Evolutionary conservation across 352 stramenopile genomes (phyloP).

Genomic region (Globisporangium barbulae): DNA sequence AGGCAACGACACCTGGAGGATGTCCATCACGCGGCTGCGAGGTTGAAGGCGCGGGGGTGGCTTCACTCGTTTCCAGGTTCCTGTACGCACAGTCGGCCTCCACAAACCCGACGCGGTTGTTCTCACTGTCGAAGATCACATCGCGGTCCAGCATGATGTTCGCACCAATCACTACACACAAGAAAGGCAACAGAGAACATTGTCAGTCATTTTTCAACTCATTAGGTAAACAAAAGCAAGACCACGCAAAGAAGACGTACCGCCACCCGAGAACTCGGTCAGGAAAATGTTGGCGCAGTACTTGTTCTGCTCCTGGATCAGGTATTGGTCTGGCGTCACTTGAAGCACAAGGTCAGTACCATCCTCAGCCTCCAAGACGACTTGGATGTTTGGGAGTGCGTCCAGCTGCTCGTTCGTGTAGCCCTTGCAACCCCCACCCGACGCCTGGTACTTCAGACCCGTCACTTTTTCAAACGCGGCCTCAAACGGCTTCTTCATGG

Average conservation of each 20-base stretch:
- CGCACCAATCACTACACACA: constrained; percentile 58
- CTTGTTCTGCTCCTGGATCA: constrained; percentile 42
- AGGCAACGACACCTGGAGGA: constrained; percentile 14
- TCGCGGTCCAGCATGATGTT: constrained; percentile 84
- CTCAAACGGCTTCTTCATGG: constrained; percentile 51
- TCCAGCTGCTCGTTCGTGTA: constrained; percentile 52
- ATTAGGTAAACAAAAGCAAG: not conserved
- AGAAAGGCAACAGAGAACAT: constrained; percentile 3
- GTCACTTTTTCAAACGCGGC: constrained; percentile 47
- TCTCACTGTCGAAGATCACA: constrained; percentile 74
- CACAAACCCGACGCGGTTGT: constrained; percentile 77
- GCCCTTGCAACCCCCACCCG: constrained; percentile 36
- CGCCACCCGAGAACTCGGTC: constrained; percentile 57
- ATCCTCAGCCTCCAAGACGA: constrained; percentile 61
- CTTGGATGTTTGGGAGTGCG: constrained; percentile 61
- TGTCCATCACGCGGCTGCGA: constrained; percentile 4
- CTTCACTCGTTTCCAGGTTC: constrained; percentile 7
- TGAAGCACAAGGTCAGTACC: constrained; percentile 53
- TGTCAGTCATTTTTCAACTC: not conserved
- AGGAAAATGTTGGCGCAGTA: constrained; percentile 71
- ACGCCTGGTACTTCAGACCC: constrained; percentile 47
- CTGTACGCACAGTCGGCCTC: constrained; percentile 53
- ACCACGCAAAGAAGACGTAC: constrained; percentile 17
- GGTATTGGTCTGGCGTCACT: constrained; percentile 63
- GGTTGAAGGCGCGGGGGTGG: constrained; percentile 11